Base-by-base conservation (phyloP, 208 protist genomes). In the Histomonas meleagridis region DNA sequence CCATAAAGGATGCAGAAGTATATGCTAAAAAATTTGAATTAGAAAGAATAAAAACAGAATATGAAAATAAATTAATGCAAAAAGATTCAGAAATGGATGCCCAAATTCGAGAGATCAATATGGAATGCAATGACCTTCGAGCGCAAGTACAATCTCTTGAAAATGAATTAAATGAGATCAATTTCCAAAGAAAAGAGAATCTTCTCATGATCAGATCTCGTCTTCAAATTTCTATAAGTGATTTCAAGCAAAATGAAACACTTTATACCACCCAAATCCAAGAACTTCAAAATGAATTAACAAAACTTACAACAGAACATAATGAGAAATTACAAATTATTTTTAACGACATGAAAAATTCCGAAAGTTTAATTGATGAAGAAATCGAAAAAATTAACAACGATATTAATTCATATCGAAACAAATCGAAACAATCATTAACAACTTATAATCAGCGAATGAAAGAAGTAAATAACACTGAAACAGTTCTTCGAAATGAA, bases 71-170 rank as follows among this genome's bases (percentile, higher is more conserved):
- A 23, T 35, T 81, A 26, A 43, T 43, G 32, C 48, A 81, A 9
- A 81, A 81, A 81, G 70, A 81, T 32, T 9, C n/a, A n/a, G 70
- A 81, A 81, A 46, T 81, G 3, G 70, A 81, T 28, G 23, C 70
- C 48, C 40, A 81, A 51, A 32, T 81, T 1, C 70, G 70, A 12
- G 70, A 81, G 5, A 81, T 81, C 7, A 9, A 81, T 46, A 35
- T 43, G 21, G 70, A 81, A 51, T 81, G 70, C 43, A 43, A 43
- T 12, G 70, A 81, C 5, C 40, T 81, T 5, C 5, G 70, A 51
- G n/a, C 51, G 48, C 14, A 81, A 81, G 35, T 81, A 51, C 70
- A 81, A 81, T 23, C 9, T 12, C 21, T 81, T n/a, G 70, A 81
- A 81, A 28, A 51, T 9, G 40, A 81, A 81, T 43, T 81, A 28